Evolutionary conservation across 148 eudicot species (phyloP).

Genomic region (Beta vulgaris): DNA sequence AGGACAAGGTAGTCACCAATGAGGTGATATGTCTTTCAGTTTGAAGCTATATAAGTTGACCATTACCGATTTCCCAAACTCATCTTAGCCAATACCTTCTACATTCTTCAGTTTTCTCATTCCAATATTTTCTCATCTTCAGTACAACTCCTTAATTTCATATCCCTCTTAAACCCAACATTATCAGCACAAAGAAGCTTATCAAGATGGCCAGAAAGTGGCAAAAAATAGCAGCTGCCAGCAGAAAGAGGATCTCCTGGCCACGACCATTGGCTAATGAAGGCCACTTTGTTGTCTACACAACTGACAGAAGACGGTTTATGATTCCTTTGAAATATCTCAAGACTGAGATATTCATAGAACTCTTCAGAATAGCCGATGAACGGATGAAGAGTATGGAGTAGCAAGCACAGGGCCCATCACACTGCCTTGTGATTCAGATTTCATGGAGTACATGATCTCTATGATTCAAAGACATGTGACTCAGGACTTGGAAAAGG

Average conservation of each 20-base stretch:
- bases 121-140: not conserved
- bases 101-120: not conserved
- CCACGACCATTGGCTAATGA: constrained; percentile 1
- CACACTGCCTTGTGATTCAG: constrained; percentile 19
- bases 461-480: constrained; percentile 18
- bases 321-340: constrained; percentile 16
- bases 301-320: constrained; percentile 23
- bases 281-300: constrained; percentile 25
- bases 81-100: not conserved
- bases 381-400: constrained; percentile 26
- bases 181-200: constrained; percentile 44
- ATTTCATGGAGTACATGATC: constrained; percentile 5
- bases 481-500: constrained; percentile 19
- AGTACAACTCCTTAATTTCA: not conserved
- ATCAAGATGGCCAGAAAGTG: constrained; percentile 39
- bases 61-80: not conserved
- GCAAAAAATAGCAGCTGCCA: constrained; percentile 27
- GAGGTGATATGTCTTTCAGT: constrained; percentile 15
- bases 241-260: constrained; percentile 24
- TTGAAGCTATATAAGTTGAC: constrained; percentile 9
- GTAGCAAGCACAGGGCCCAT: constrained; percentile 12
- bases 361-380: constrained; percentile 17
- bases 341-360: constrained; percentile 9
- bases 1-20: constrained; percentile 8
- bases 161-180: not conserved